phyloP scores from a whole-genome alignment of 768 basidiomycete genomes.

The Collybiopsis confluens region DNA sequence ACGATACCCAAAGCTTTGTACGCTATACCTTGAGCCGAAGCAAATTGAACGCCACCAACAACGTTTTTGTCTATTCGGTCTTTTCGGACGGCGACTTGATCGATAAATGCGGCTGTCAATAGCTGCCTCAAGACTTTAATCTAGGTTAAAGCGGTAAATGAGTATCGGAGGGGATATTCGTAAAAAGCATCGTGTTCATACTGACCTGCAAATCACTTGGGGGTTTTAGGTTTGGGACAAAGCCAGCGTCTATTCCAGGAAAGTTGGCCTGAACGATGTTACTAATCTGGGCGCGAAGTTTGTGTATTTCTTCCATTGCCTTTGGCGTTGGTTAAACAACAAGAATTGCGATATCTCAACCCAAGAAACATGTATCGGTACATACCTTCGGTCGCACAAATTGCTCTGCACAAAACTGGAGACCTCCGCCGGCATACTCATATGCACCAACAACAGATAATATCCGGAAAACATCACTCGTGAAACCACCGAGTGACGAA shows the following conservation, averaged over 20 bases:
- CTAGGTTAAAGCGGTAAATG: conserved; percentile 32
- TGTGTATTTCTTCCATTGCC: conserved; percentile 99
- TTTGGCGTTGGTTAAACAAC: conserved; percentile 23
- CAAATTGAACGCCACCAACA: conserved; percentile 60
- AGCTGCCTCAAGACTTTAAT: conserved; percentile 89
- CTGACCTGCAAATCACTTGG: conserved; percentile 76
- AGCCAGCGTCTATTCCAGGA: conserved; percentile 54
- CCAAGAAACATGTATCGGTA: too few species aligned
- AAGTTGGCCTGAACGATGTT: conserved; percentile 81
- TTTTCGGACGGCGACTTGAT: conserved; percentile 90
- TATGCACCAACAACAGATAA: conserved; percentile 96
- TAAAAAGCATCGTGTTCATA: not conserved
- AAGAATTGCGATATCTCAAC: too few species aligned
- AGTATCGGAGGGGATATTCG: not conserved
- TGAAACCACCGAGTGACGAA: conserved; percentile 69
- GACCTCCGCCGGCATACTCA: conserved; percentile 82
- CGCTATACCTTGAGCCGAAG: conserved; percentile 74
- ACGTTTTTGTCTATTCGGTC: conserved; percentile 65
- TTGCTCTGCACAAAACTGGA: conserved; percentile 80
- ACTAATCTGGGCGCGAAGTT: conserved; percentile 84
- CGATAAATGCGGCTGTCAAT: conserved; percentile 85
- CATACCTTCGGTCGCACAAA: conserved; percentile 86
- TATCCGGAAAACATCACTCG: conserved; percentile 83
- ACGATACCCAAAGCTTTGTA: conserved; percentile 77
- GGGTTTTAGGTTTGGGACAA: conserved; percentile 63